Percentiles rank a stretch among this genome's conserved stretches.
Conservation (phyloP, 306 rosid genomes). For the Purshia tridentata region DNA sequence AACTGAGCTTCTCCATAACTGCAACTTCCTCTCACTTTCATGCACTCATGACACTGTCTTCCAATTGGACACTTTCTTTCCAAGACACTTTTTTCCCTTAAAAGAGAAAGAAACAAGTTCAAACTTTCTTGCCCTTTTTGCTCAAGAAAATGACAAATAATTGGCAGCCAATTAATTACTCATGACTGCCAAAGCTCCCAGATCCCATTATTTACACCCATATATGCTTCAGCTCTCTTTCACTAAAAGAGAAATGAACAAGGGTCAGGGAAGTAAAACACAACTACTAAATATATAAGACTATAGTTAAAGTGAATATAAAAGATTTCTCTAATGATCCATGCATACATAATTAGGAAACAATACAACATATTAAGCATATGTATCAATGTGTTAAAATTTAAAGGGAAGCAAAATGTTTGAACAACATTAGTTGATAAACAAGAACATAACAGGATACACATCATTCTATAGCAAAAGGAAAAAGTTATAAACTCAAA, state of each 20-base stretch:
- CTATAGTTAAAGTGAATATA: not conserved
- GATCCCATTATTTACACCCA: not conserved
- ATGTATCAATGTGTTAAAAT: too few species aligned
- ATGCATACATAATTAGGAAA: not conserved
- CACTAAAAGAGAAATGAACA: not conserved
- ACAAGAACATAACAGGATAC: not conserved
- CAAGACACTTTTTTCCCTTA: slow-evolving; percentile 26
- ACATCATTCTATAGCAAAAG: not conserved
- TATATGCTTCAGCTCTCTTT: not conserved
- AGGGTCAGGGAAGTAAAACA: too few species aligned
- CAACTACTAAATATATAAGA: too few species aligned
- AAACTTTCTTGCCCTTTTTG: slow-evolving; percentile 37
- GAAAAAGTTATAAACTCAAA: not conserved
- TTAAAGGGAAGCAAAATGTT: not conserved
- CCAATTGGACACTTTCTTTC: slow-evolving; percentile 38
- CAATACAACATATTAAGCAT: not conserved
- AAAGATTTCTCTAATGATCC: not conserved
- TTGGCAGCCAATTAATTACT: slow-evolving; percentile 20
- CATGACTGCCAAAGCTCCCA: not conserved
- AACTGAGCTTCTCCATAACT: slow-evolving; percentile 35
- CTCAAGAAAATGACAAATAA: slow-evolving; percentile 40
- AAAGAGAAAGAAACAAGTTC: slow-evolving; percentile 36
- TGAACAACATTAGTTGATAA: too few species aligned
- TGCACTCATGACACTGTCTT: slow-evolving; percentile 30
- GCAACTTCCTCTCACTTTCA: slow-evolving; percentile 35